phyloP scores from a whole-genome alignment of 208 protist species.

The Porcisia hertigi region DNA sequence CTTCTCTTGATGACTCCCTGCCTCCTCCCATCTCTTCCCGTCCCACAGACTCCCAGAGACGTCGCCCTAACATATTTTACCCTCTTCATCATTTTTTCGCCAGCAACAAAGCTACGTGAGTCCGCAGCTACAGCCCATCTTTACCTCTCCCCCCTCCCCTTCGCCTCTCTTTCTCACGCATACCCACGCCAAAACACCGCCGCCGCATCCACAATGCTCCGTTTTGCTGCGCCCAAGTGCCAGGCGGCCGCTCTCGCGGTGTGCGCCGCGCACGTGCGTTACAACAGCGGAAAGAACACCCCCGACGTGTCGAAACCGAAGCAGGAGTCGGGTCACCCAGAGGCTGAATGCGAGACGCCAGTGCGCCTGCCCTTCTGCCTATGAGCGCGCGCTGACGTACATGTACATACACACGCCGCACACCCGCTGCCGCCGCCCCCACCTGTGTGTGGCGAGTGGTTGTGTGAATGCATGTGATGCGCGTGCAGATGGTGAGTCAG shows the following conservation, averaged over 20 bases:
- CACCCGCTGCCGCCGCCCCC: neutral
- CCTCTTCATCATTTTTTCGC: no score
- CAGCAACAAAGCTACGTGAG: no score
- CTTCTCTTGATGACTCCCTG: no score
- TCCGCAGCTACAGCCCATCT: neutral
- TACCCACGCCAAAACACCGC: neutral
- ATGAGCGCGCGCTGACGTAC: neutral
- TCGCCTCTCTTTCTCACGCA: neutral
- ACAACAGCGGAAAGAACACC: constrained; percentile 16
- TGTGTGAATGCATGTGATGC: neutral
- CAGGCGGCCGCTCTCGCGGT: constrained; percentile 14
- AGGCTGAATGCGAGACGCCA: constrained; percentile 11
- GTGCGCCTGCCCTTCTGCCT: constrained; percentile 24
- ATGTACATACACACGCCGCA: neutral
- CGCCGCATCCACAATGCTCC: constrained; percentile 4
- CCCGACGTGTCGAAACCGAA: constrained; percentile 3
- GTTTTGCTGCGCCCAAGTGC: constrained; percentile 17
- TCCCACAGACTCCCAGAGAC: no score
- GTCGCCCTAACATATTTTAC: no score
- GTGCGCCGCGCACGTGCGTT: constrained; percentile 17
- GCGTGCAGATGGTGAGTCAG: neutral
- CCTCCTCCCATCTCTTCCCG: no score
- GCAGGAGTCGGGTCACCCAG: neutral
- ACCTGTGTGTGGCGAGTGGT: neutral
- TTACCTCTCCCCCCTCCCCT: neutral